Base-by-base conservation (phyloP, 2,329 filamentous ascomycete species). In the Scedosporium aurantiacum region DNA sequence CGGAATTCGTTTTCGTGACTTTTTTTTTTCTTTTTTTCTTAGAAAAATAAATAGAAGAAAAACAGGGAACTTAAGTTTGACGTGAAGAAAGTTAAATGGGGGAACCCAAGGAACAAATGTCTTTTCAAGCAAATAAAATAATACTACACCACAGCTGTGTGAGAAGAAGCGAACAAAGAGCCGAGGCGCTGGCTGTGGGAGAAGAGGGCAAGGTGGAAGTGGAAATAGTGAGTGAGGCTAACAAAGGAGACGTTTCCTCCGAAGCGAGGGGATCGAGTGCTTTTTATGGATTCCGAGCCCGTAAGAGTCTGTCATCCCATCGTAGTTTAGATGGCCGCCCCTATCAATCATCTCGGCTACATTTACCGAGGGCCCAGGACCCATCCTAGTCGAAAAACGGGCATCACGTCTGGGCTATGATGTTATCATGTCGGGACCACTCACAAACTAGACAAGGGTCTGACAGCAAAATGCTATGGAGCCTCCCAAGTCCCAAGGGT, bases 121-220 rank as follows among this genome's bases (percentile, higher is more conserved):
- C 5, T 27, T 16, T 32, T 23, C 23, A 16, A 18, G 27, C 12
- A 8, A 43, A 18, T n/a, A 50, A 16, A 43, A 25, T 41, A 28
- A 45, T 8, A 43, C 14, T 23, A 61, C 59, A 61, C 47, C 32
- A 25, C 59, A 61, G 59, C 59, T 61, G 59, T 57, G 10, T 55
- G 18, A 56, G 47, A 45, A 43, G 40, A 41, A 37, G 43, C 23
- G 21, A 56, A 23, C 23, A 56, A 50, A 28, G 47, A 54, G 45
- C 14, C 14, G 14, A 58, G 37, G 40, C 21, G 37, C 50, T 23
- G 50, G 50, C 50, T 54, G 50, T 28, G 50, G 12, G 21, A 54
- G 23, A 27, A 54, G 21, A 23, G 14, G 12, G 23, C 14, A 47
- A 47, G 43, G 7, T 47, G 43, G 43, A 21, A 47, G 43, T 18